Evolutionary conservation across 768 basidiomycete species (phyloP).

Genomic region (Lentinula aciculospora): DNA sequence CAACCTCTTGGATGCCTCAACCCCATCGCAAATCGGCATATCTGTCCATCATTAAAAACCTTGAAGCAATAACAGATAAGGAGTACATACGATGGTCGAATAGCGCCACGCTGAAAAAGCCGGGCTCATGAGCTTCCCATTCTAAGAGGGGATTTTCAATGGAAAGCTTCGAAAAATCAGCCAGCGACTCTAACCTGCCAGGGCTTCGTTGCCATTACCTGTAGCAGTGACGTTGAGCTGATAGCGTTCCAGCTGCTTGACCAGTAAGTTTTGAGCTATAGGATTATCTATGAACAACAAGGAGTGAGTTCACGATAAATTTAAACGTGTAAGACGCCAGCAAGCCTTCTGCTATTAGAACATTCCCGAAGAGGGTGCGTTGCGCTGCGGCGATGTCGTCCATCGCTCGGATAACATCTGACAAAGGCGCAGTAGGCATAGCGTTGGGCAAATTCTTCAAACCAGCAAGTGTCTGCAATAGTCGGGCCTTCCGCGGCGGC

Average conservation of each 20-base stretch:
- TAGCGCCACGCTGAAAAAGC: conserved; percentile 63
- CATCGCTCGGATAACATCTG: conserved; percentile 33
- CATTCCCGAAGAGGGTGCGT: conserved; percentile 57
- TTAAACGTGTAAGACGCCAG: neutral
- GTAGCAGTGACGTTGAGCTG: conserved; percentile 58
- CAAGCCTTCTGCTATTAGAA: conserved; percentile 68
- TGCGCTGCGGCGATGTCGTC: conserved; percentile 43
- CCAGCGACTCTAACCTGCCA: conserved; percentile 34
- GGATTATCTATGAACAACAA: conserved; percentile 48
- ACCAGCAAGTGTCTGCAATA: conserved; percentile 57
- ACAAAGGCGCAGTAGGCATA: conserved; percentile 27
- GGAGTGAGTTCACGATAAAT: neutral
- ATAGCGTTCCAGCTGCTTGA: conserved; percentile 62
- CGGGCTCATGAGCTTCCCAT: conserved; percentile 65
- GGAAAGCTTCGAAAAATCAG: neutral
- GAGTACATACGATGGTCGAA: conserved; percentile 64
- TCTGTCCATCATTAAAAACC: conserved; percentile 30
- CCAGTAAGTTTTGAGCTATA: conserved; percentile 59
- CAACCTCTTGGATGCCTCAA: conserved; percentile 65
- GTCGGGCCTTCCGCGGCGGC: conserved; percentile 54
- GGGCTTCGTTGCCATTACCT: conserved; percentile 63
- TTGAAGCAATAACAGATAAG: neutral
- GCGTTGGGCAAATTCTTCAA: conserved; percentile 49
- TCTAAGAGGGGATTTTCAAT: conserved; percentile 27
- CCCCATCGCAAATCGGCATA: conserved; percentile 77